Evolutionary conservation across 768 basidiomycete species (phyloP).

Genomic region (Psilocybe cyanescens): DNA sequence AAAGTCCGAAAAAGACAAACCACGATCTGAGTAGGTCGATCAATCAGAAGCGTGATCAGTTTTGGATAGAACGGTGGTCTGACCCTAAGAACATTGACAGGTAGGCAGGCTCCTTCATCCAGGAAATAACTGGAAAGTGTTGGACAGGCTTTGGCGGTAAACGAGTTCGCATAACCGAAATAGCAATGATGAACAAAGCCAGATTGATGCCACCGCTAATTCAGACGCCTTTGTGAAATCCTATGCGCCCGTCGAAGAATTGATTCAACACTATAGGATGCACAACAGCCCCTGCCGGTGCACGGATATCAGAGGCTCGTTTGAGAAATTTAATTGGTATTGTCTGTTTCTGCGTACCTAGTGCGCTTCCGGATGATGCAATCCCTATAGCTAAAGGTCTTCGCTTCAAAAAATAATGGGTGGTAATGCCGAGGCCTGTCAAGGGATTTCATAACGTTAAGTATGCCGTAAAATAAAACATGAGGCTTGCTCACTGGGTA

Average conservation of each 20-base stretch:
- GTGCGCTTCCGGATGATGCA: conserved; percentile 33
- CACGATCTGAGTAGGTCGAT: background rate
- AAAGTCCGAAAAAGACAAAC: conserved; percentile 4
- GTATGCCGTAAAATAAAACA: no score
- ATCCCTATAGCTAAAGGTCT: conserved; percentile 56
- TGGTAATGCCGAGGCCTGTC: conserved; percentile 37
- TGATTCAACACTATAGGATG: conserved; percentile 66
- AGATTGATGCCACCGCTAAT: conserved; percentile 34
- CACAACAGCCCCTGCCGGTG: conserved; percentile 46
- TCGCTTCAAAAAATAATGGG: conserved; percentile 54
- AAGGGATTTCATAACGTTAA: no score
- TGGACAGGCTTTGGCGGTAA: conserved; percentile 32
- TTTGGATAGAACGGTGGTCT: background rate
- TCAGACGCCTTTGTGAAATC: conserved; percentile 42
- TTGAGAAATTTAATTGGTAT: background rate
- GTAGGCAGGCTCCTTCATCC: conserved; percentile 9
- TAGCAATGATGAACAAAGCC: conserved; percentile 25
- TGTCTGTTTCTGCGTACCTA: conserved; percentile 22
- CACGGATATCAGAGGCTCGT: background rate
- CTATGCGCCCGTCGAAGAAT: conserved; percentile 35
- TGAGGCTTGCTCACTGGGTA: conserved; percentile 32
- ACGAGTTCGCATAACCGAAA: conserved; percentile 35
- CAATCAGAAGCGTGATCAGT: background rate
- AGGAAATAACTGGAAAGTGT: conserved; percentile 16
- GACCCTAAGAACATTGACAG: conserved; percentile 4